Base-by-base conservation (phyloP, 2,329 filamentous ascomycete species). In the Alternaria metachromatica region DNA sequence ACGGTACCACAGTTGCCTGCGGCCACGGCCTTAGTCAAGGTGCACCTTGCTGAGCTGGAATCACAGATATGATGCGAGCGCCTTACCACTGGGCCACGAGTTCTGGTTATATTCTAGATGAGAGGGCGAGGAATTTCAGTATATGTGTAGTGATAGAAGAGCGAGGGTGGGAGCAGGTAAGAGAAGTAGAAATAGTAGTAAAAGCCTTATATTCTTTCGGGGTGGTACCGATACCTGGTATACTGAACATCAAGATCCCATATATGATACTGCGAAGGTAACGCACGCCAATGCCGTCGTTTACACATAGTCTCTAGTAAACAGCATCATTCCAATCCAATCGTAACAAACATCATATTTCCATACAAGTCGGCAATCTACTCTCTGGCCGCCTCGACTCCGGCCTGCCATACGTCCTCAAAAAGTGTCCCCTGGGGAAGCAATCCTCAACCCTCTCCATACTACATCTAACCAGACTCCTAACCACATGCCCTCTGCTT, bases 361-460 rank as follows among this genome's bases (percentile, higher is more conserved):
- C 49, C 49, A 53, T 53, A 25, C 49, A 53, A 12, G 49, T 53
- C 28, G 49, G 49, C 30, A 53, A 37, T 23, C 33, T 11, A 21
- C 49, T 53, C 49, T 37, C 37, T 13, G 49, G 49, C 15, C 58
- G 43, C 43, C 58, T 49, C n/a, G 58, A 55, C 44, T 53, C 49
- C 3, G 49, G 49, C 15, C 49, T 53, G 10, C 53, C 53, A 21
- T 61, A 61, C 2, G 55, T 44, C 18, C 58, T 41, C 15, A 61
- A 18, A 26, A 61, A 61, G 45, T 61, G 58, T 4, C 58, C 58
- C 11, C 55, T 41, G 4, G 58, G 58, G 45, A 61, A 61, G 9
- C 53, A 57, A 30, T 61, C 58, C 15, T 61, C 58, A 1, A 61
- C 58, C 9, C 58, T 46, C 45, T 61, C 58, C 18, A 61, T 57